Percentiles rank a stretch among this genome's conserved stretches.
Evolutionary conservation across 2,329 filamentous ascomycete genomes (phyloP).

Genomic region (Tetracladium maxilliforme): DNA sequence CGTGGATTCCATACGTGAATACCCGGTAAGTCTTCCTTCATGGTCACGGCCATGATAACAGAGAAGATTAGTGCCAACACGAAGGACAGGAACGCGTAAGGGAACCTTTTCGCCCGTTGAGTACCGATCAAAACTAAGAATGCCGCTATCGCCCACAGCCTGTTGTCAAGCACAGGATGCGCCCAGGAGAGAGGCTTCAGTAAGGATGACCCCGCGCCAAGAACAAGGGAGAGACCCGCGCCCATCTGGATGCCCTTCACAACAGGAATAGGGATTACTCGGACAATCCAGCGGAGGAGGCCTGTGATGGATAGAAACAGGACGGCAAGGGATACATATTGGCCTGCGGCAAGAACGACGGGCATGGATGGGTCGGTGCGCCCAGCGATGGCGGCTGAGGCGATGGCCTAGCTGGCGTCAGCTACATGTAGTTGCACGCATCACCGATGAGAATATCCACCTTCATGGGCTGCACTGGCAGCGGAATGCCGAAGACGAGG

Average conservation of each 20-base stretch:
- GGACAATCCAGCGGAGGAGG: constrained; percentile 57
- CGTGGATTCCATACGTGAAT: constrained; percentile 47
- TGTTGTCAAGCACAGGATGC: constrained; percentile 56
- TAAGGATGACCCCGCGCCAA: constrained; percentile 59
- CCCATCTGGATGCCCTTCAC: constrained; percentile 93
- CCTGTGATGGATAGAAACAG: constrained; percentile 68
- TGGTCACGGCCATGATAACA: constrained; percentile 21
- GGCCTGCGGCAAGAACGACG: no score
- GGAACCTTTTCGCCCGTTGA: constrained; percentile 48
- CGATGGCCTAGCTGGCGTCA: constrained; percentile 48
- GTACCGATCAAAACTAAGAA: constrained; percentile 59
- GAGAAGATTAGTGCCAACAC: constrained; percentile 53
- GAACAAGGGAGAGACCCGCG: constrained; percentile 69
- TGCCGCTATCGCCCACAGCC: constrained; percentile 59
- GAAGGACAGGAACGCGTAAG: constrained; percentile 67
- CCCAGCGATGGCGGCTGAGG: constrained; percentile 69
- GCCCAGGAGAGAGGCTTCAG: constrained; percentile 57
- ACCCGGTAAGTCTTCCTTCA: constrained; percentile 24
- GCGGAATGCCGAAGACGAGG: constrained; percentile 67
- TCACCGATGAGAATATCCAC: constrained; percentile 13
- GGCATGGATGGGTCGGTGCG: no score
- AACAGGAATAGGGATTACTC: constrained; percentile 69
- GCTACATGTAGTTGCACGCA: neutral
- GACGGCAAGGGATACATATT: constrained; percentile 57
- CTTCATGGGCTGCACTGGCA: constrained; percentile 85